Base-by-base conservation (phyloP, 257 asterid genomes). In the Jaltomata sinuosa region DNA sequence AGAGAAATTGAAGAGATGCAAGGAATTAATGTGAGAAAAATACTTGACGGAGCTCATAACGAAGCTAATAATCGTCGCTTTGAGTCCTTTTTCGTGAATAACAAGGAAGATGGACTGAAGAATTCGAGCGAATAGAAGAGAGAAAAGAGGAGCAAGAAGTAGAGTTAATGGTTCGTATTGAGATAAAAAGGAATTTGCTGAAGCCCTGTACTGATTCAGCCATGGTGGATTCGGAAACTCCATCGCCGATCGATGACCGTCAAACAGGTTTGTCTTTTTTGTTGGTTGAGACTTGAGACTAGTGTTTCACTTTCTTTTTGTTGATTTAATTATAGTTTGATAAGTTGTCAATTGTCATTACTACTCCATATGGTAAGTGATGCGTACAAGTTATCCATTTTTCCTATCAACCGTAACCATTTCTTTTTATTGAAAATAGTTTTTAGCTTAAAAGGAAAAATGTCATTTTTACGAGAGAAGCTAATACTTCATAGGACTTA, bases 1-100 rank as follows among this genome's bases (percentile, higher is more conserved):
- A 61, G 16, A 77, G 3, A 29, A 57, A 38, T 50, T 27, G 0
- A 74, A 21, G 84, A 52, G 21, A 18, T 29, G 18, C 21, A 25
- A 81, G 64, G 1, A 36, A 59, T 19, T 11, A 54, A 49, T 16
- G 61, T 71, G 82, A 68, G 27, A n/a, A 87, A 80, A 85, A 85
- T 96, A 96, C 99, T 94, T 97, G 90, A 86, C 42, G 52, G 85
- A 81, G 77, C 87, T 86, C 94, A 91, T 90, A 85, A 89, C 29
- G 87, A 93, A 83, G 81, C 91, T 94, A 34, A 91, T 3, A 52
- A 87, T 40, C 6, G 93, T 84, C 72, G 96, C 91, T 91, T 89
- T 95, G 47, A 91, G 85, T 76, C 99, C 99, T 87, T 87, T 92
- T 59, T 94, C 98, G 86, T 72, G 88, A 84, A 93, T 81, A n/a